Base-by-base conservation (phyloP, 306 rosid species). In the Malus orientalis region DNA sequence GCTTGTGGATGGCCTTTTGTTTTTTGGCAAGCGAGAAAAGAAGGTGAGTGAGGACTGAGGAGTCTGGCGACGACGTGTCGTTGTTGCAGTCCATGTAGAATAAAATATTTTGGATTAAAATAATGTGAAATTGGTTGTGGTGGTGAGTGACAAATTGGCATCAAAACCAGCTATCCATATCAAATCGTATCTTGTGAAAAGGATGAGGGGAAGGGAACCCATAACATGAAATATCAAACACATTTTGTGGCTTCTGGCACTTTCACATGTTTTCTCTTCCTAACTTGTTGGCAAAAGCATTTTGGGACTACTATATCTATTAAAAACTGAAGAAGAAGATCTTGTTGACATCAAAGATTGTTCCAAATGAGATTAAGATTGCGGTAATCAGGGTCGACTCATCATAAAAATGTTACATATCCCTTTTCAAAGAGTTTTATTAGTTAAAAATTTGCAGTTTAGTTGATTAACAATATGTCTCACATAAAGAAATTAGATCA, bases 61-160 rank as follows among this genome's bases (percentile, higher is more conserved):
- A 13, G 55, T 15, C 69, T 16, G 2, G 42, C 32, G 44, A 29
- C 32, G 69, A 40, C 69, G 69, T 42, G 77, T 59, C 57, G 36
- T 40, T 2, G 1, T 15, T 1, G 1, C 2, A 3, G 13, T 74
- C 59, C 77, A 73, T 22, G 54, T 6, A 19, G 58, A 8, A 51
- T 5, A 54, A 20, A 4, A 51, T 51, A 16, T 6, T 51, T 51
- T 51, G 55, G 22, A 55, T 15, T 55, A 61, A 78, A 16, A 74
- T 79, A 73, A 71, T 77, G 65, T 69, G 67, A 80, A 51, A 42
- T 40, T 70, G 73, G 71, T 77, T 4, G 7, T 0, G 20, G 7
- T 2, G 29, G 29, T 14, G 27, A n/a, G 1, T 8, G 27, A 75
- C 70, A 29, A 6, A 27, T 60, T 5, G 32, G 29, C 30, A 25